Evolutionary conservation across 805 yeast species (phyloP), one percentile per base, ranked within the genome.

Genomic region (Metschnikowia proteae): DNA sequence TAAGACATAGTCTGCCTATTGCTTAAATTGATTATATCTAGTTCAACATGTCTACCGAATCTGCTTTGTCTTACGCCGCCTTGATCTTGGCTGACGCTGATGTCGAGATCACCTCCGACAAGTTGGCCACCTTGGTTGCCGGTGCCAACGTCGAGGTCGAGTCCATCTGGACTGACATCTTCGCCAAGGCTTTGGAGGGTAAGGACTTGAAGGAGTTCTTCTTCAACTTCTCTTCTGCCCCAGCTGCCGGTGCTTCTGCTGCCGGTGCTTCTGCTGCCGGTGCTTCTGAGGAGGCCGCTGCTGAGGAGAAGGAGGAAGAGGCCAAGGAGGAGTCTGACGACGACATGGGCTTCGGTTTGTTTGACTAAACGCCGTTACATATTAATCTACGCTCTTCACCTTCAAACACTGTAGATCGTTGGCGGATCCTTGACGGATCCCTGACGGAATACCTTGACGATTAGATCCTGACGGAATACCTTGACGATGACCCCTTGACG

Each of bases 261-360:
- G 68, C 64, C 56, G 64, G 63, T 54, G 71, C 64, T 58, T 71
- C 66, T 51, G 67, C 63, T 51, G 69, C 58, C 49, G 66, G 56
- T 55, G 71, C 56, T 55, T 71, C 61, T 45, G 73, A 59, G 45
- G 71, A 57, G 44, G 74, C 55, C 46, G 73, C 56, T 43, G 73
- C 55, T 40, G 74, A 56, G 38, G 66, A 52, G 47, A 66, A 54
- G 48, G 65, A 55, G 48, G 61, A 49, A 39, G 62, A 53, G 47
- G 67, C 59, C 53, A 63, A 64, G 59, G 53, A 53, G 69, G 80
- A 81, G 60, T 88, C 82, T 65, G 81, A 75, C 59, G 65, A 61
- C 53, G 92, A 85, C 76, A 85, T 87, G 95, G 96, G 96, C 67
- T 83, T 86, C 85, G 96, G 96, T 83, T 86, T 94, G 76, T 94